phyloP scores from a whole-genome alignment of 176 grass and related monocot genomes.

The Metroxylon sagu region DNA sequence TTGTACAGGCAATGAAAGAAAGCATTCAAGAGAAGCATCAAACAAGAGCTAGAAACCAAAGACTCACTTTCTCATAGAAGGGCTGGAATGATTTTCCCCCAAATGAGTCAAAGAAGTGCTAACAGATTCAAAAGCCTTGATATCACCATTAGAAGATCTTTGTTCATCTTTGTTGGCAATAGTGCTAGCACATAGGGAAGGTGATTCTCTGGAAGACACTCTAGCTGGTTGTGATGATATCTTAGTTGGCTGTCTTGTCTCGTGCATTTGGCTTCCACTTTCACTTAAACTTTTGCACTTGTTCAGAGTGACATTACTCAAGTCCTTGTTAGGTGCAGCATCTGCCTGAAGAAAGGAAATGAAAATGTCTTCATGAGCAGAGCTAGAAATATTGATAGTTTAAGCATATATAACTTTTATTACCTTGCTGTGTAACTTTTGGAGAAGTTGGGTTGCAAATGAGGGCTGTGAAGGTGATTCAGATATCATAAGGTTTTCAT shows the following conservation, averaged over 20 bases:
- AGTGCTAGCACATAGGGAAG: conserved; percentile 22
- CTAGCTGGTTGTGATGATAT: conserved; percentile 9
- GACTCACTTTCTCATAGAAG: conserved; percentile 53
- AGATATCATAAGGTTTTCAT: conserved; percentile 24
- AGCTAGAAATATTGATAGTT: conserved; percentile 14
- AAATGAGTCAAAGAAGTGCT: not conserved
- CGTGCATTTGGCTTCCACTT: conserved; percentile 26
- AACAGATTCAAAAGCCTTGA: conserved; percentile 8
- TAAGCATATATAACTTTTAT: conserved; percentile 12
- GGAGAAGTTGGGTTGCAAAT: conserved; percentile 23
- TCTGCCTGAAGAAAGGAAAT: conserved; percentile 56
- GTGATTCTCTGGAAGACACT: conserved; percentile 31
- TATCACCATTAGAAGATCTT: conserved; percentile 19
- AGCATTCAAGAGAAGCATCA: not conserved
- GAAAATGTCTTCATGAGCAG: conserved; percentile 27
- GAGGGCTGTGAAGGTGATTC: conserved; percentile 31
- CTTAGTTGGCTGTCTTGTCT: conserved; percentile 28
- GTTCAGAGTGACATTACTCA: conserved; percentile 7
- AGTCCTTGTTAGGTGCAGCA: conserved; percentile 28
- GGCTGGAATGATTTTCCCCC: conserved; percentile 16
- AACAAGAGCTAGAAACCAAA: conserved; percentile 1
- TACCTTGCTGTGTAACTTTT: conserved; percentile 34
- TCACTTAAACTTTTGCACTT: conserved; percentile 21
- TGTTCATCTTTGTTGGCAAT: conserved; percentile 34
- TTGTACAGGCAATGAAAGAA: not conserved